Evolutionary conservation across 495 filamentous ascomycete species (phyloP).

Genomic region (Bombardia bombarda): DNA sequence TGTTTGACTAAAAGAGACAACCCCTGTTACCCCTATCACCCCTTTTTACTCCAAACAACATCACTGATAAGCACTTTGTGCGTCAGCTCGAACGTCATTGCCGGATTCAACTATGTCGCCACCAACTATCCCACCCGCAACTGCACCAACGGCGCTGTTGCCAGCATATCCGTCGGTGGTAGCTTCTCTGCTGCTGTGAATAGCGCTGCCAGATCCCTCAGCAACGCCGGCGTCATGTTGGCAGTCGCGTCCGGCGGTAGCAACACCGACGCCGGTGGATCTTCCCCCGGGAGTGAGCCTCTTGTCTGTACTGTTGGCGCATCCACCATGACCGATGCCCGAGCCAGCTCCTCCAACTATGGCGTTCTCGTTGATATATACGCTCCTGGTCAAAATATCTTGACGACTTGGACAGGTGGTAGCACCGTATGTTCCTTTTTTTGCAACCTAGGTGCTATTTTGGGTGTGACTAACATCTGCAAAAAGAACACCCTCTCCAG

Average conservation of each 20-base stretch:
- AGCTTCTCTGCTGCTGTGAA: constrained; percentile 43
- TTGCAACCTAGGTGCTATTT: neutral
- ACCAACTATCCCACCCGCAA: constrained; percentile 20
- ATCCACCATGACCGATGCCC: constrained; percentile 32
- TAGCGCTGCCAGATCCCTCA: constrained; percentile 38
- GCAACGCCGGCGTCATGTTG: constrained; percentile 42
- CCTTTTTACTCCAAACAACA: neutral
- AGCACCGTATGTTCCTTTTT: constrained; percentile 31
- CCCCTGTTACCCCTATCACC: neutral
- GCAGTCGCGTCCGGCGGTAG: constrained; percentile 48
- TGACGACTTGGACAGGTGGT: constrained; percentile 48
- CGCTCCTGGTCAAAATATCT: constrained; percentile 48
- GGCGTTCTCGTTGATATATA: constrained; percentile 53
- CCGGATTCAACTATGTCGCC: constrained; percentile 38
- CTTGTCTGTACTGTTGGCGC: constrained; percentile 55
- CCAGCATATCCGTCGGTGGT: constrained; percentile 48
- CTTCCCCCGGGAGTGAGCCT: constrained; percentile 47
- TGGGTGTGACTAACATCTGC: neutral
- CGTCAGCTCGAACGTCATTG: constrained; percentile 25
- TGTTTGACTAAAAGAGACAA: neutral
- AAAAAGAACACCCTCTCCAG: constrained; percentile 53
- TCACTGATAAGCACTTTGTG: neutral
- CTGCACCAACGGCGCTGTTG: constrained; percentile 24
- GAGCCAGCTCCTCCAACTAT: constrained; percentile 57
- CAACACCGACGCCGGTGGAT: constrained; percentile 31